A percentile compares a stretch with the other conserved stretches of the same genome.
phyloP scores from a whole-genome alignment of 345 rosid species.

The Leavenworthia alabamica region DNA sequence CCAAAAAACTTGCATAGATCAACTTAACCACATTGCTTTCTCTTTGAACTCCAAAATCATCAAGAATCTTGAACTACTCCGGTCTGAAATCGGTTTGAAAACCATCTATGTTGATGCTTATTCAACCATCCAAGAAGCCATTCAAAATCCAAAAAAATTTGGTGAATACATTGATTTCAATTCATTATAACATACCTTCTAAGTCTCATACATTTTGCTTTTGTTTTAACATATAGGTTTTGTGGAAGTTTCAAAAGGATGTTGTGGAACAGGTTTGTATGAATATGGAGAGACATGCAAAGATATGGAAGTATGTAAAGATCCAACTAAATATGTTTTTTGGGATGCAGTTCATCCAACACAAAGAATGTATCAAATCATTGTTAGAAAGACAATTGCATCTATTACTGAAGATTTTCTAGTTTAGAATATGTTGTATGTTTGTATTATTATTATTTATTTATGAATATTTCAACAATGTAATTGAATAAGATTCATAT shows the following conservation, averaged over 20 bases:
- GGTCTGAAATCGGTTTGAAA: slow-evolving; percentile 37
- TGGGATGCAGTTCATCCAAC: slow-evolving; percentile 94
- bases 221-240: slow-evolving; percentile 39
- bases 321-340: slow-evolving; percentile 54
- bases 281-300: slow-evolving; percentile 70
- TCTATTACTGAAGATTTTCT: slow-evolving; percentile 32
- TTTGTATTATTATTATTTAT: neutral
- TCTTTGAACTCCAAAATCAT: slow-evolving; percentile 51
- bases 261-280: slow-evolving; percentile 68
- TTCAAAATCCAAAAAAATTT: slow-evolving; percentile 41
- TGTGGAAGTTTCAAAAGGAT: slow-evolving; percentile 49
- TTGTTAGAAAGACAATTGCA: slow-evolving; percentile 43
- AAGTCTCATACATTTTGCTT: neutral
- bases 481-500: neutral
- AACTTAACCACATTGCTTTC: slow-evolving; percentile 41
- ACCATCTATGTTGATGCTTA: slow-evolving; percentile 51
- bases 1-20: slow-evolving; percentile 42
- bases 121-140: slow-evolving; percentile 37
- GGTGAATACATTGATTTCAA: slow-evolving; percentile 35
- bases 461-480: neutral
- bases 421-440: slow-evolving; percentile 1
- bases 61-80: slow-evolving; percentile 32
- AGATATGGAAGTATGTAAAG: slow-evolving; percentile 51
- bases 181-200: neutral
- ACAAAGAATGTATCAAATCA: slow-evolving; percentile 59